Conservation (phyloP, 2,329 filamentous ascomycete genomes). For the Leptographium lundbergii region DNA sequence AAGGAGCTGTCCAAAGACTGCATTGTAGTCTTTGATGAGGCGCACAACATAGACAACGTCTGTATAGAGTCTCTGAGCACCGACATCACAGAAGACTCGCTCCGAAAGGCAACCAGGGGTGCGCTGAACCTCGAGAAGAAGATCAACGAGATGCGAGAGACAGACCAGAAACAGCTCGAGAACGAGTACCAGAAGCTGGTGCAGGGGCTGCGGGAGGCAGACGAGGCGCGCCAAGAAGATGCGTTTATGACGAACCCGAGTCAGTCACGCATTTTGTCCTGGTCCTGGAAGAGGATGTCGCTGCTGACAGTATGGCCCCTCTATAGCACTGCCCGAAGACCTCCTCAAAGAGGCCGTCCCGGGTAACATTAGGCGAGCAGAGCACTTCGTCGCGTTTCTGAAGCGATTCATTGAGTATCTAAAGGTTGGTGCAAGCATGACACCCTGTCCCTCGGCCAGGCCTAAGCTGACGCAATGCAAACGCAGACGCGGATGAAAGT, state of each 20-base stretch:
- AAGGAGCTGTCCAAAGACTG: constrained; percentile 95
- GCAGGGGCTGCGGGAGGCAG: constrained; percentile 75
- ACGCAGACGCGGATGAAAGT: constrained; percentile 83
- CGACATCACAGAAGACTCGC: constrained; percentile 87
- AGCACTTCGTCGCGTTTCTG: constrained; percentile 90
- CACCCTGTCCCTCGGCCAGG: not conserved
- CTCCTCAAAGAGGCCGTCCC: constrained; percentile 90
- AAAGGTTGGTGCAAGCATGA: constrained; percentile 36
- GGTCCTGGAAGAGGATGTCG: no score
- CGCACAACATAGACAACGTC: constrained; percentile 98
- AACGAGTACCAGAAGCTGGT: constrained; percentile 94
- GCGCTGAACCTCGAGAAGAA: constrained; percentile 83
- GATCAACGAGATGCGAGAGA: constrained; percentile 90
- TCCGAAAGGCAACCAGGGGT: constrained; percentile 80
- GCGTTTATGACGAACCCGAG: constrained; percentile 91
- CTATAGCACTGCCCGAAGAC: constrained; percentile 69
- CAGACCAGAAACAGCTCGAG: constrained; percentile 86
- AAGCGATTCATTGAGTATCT: constrained; percentile 97
- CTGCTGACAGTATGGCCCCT: not conserved
- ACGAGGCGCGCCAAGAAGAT: constrained; percentile 84
- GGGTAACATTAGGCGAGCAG: constrained; percentile 88
- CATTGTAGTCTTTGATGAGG: constrained; percentile 97
- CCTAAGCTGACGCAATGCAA: not conserved
- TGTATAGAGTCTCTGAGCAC: constrained; percentile 97
- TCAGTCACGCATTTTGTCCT: constrained; percentile 11